Percentiles rank a stretch among this genome's conserved stretches.
phyloP scores from a whole-genome alignment of 768 basidiomycete genomes.

The Phallus indusiatus region DNA sequence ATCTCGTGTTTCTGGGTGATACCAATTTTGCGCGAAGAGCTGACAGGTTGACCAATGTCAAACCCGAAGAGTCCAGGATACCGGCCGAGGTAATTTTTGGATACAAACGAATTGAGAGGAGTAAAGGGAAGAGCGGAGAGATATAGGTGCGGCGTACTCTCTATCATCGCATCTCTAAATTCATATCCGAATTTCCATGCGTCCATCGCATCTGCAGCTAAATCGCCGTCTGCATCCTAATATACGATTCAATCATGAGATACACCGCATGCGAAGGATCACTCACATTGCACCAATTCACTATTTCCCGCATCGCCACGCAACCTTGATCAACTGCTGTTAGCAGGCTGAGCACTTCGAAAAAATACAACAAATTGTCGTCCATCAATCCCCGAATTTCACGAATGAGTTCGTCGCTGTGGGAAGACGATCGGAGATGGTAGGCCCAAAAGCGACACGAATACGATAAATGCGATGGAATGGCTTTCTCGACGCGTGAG shows the following conservation, averaged over 20 bases:
- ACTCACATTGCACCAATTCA: background rate
- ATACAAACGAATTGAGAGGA: constrained; percentile 19
- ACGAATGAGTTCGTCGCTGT: constrained; percentile 9
- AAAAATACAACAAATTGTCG: constrained; percentile 26
- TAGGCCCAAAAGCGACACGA: constrained; percentile 27
- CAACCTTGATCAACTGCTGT: constrained; percentile 13
- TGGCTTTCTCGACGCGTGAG: constrained; percentile 14
- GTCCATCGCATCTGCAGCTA: constrained; percentile 13
- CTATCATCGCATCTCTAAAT: constrained; percentile 22
- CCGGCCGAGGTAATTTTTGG: constrained; percentile 8
- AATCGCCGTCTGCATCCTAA: constrained; percentile 4
- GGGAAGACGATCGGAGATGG: constrained; percentile 16
- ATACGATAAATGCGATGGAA: constrained; percentile 25
- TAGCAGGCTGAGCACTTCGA: constrained; percentile 27
- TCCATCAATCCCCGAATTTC: constrained; percentile 16
- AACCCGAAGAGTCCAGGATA: constrained; percentile 12
- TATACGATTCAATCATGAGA: background rate
- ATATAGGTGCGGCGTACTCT: constrained; percentile 29
- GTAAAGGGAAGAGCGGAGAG: constrained; percentile 30
- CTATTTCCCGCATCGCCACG: constrained; percentile 10
- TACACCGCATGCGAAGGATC: background rate
- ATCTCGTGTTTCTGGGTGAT: background rate
- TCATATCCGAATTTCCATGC: constrained; percentile 21
- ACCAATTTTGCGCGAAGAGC: constrained; percentile 6
- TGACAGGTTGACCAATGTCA: constrained; percentile 5